Base-by-base conservation (phyloP, 2,329 filamentous ascomycete species). In the Aspergillus viridinutans region DNA sequence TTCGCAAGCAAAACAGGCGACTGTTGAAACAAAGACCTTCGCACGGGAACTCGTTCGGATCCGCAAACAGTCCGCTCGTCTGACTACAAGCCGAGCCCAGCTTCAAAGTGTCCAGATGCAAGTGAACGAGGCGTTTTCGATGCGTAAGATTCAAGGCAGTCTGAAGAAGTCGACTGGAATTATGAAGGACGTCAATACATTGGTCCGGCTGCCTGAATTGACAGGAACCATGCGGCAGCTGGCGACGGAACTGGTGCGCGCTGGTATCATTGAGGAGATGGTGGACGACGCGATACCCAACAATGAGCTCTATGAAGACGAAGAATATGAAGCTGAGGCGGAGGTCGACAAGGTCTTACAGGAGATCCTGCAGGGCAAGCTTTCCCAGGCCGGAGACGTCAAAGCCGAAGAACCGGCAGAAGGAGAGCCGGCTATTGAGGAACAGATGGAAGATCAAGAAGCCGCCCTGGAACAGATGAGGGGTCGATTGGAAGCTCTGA, bases 181-280 rank as follows among this genome's bases (percentile, higher is more conserved):
- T 65, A 97, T 99, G 94, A 93, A 92, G 76, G 92, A 97, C 72
- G 91, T 99, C 58, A 97, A 97, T 74, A 84, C 82, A 17, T 81
- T 97, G 26, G 86, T 97, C 51, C 83, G 88, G 28, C 76, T 99
- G 65, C 94, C 94, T 10, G 90, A 96, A 77, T 80, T 97, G 60
- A 90, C 88, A 21, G 86, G 84, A 14, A 97, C 92, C 8, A 97
- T 97, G 93, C 82, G 86, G 61, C 90, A 96, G 73, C 79, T 97
- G 51, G 89, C 87, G 67, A 82, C 88, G 57, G 94, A 97, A 81
- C 77, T 97, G 64, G 89, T 96, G 74, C 95, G 92, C 78, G 93
- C 94, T 2, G 94, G 93, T 17, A 93, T 99, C 63, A 96, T 97
- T 59, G 93, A 97, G 80, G 94, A 99, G 79, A 97, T 97, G 90